Base-by-base conservation (phyloP, 148 eudicot species). In the Nepenthes gracilis region DNA sequence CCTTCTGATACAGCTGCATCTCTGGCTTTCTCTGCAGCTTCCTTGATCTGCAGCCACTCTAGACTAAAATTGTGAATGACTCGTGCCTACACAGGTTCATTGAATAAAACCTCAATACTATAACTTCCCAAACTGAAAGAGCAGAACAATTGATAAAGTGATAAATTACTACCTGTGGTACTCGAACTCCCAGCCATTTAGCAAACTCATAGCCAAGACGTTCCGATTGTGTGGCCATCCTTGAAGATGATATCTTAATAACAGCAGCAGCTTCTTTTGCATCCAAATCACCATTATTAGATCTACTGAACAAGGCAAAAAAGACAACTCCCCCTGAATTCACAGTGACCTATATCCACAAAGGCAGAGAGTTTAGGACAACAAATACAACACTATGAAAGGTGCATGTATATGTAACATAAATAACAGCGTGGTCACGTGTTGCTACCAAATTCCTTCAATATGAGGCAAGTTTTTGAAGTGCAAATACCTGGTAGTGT, bases 241-340 rank as follows among this genome's bases (percentile, higher is more conserved):
- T 89, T 45, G 99, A 86, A 63, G 99, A 94, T 14, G 99, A 77
- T 67, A 94, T 80, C 75, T 94, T 94, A 60, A 94, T 89, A 43
- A 86, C 99, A 58, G 99, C 99, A 70, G 89, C 99, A 60, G 92
- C 82, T 81, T 94, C 95, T 66, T 79, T 86, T 40, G 64, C 64
- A 60, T 72, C 69, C 55, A 82, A 70, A 70, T 77, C 84, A 72
- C 76, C 79, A 64, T 61, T 70, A 58, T 62, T 80, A 63, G 77
- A 78, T 66, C 66, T 79, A 83, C 78, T 86, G 65, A 94, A 94
- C 32, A 94, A 68, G 3, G 92, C 97, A 73, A 94, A 94, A 81
- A 94, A 94, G 53, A 94, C 99, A 59, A 94, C 97, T 71, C 99
- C 99, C n/a, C 99, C 97, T 36, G 99, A 94, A 83, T 94, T 89